Evolutionary conservation across 208 protist species (phyloP).

Genomic region (Polymyxa betae): DNA sequence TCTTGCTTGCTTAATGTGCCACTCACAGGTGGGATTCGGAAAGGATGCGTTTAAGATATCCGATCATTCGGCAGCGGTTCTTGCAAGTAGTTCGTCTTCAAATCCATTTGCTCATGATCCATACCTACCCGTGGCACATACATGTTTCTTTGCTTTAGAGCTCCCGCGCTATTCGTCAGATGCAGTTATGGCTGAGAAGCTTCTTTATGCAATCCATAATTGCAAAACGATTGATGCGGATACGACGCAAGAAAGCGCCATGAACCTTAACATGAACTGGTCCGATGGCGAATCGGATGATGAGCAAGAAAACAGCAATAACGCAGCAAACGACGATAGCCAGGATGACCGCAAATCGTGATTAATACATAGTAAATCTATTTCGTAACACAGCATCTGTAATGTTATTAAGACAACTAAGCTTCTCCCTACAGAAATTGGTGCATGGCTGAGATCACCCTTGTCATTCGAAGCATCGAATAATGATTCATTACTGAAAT

Average conservation of each 20-base stretch:
- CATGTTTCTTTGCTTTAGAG: conserved; percentile 92
- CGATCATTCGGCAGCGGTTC: conserved; percentile 16
- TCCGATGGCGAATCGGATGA: conserved; percentile 15
- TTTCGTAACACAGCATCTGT: no score
- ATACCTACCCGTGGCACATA: conserved; percentile 84
- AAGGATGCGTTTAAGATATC: conserved; percentile 51
- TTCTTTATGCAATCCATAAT: conserved; percentile 92
- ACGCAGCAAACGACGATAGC: not conserved
- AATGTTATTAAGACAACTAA: no score
- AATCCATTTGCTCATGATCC: conserved; percentile 7
- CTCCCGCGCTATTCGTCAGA: conserved; percentile 88
- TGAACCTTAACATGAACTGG: conserved; percentile 51
- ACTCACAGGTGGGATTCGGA: conserved; percentile 22
- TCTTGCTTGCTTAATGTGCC: no score
- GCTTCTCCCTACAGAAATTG: no score
- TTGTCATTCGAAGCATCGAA: no score
- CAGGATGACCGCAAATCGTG: no score
- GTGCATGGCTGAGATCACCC: no score
- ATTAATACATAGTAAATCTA: no score
- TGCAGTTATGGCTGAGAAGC: conserved; percentile 85
- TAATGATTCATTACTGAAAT: no score
- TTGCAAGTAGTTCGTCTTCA: not conserved
- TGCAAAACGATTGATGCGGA: conserved; percentile 86
- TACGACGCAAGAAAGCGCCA: conserved; percentile 36
- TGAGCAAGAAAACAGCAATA: not conserved